phyloP scores from a whole-genome alignment of 2,329 filamentous ascomycete species.

The Aspergillus sergii region DNA sequence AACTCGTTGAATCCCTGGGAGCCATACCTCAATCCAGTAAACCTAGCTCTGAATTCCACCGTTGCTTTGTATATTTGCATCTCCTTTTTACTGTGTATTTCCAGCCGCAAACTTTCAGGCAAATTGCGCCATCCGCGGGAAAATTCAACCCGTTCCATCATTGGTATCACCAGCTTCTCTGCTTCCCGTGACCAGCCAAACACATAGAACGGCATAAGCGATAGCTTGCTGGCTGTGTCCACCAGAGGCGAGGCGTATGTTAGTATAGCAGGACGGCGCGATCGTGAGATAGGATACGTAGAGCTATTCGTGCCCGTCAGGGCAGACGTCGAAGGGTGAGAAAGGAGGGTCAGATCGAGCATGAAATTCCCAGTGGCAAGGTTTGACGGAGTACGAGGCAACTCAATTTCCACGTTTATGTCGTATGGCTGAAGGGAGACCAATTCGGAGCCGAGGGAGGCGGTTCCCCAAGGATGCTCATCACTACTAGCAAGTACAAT shows the following conservation, averaged over 20 bases:
- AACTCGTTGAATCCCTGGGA: neutral
- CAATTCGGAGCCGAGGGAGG: slow-evolving; percentile 55
- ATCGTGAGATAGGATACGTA: slow-evolving; percentile 57
- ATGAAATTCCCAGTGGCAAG: slow-evolving; percentile 88
- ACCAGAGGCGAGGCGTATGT: slow-evolving; percentile 76
- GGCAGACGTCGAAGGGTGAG: slow-evolving; percentile 43
- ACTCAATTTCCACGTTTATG: slow-evolving; percentile 70
- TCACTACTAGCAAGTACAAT: slow-evolving; percentile 33
- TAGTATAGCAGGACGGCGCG: slow-evolving; percentile 74
- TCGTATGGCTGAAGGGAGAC: slow-evolving; percentile 81
- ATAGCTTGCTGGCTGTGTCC: slow-evolving; percentile 60
- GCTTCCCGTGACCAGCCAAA: slow-evolving; percentile 67
- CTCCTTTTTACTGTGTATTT: slow-evolving; percentile 68
- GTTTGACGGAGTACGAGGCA: slow-evolving; percentile 80
- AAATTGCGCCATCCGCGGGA: slow-evolving; percentile 54
- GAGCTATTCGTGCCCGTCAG: slow-evolving; percentile 32
- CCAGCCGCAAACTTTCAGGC: slow-evolving; percentile 60
- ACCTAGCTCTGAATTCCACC: slow-evolving; percentile 71
- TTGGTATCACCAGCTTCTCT: slow-evolving; percentile 64
- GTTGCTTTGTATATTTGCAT: slow-evolving; percentile 76
- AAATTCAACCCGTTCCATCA: slow-evolving; percentile 77
- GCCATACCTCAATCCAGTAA: slow-evolving; percentile 67
- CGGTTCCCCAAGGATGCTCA: slow-evolving; percentile 56
- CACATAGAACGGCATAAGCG: slow-evolving; percentile 70
- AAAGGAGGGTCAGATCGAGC: slow-evolving; percentile 75